A percentile compares a stretch with the other conserved stretches of the same genome.
Conservation (phyloP, 345 rosid species). For the thale cress (Arabidopsis thaliana) region TAIR10.1 NC_003070.9:23187501-23188000, state of each 20-base stretch:
- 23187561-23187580: too few relatives aligned
- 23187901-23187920: background rate
- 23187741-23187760: background rate
- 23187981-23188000: background rate
- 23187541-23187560: background rate
- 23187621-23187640: slow-evolving; percentile 44
- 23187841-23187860: accelerated
- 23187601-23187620: slow-evolving; percentile 47
- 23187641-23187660: slow-evolving; percentile 21
- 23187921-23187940: accelerated
- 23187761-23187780: slow-evolving; percentile 3
- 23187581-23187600: background rate
- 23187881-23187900: slow-evolving; percentile 9
- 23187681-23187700: slow-evolving; percentile 29
- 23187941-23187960: background rate
- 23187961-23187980: slow-evolving; percentile 10
- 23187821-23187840: background rate
- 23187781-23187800: accelerated
- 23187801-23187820: background rate
- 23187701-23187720: slow-evolving; percentile 8
- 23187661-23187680: background rate
- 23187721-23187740: background rate
- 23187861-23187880: background rate
- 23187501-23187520: slow-evolving; percentile 12
- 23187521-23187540: slow-evolving; percentile 22